Percentiles rank a stretch among this genome's conserved stretches.
These are phyloP conservation scores for Cytospora chrysosperma DNA, from an alignment of 2,329 filamentous ascomycete genomes.

Conservation along the genomic window DNA sequence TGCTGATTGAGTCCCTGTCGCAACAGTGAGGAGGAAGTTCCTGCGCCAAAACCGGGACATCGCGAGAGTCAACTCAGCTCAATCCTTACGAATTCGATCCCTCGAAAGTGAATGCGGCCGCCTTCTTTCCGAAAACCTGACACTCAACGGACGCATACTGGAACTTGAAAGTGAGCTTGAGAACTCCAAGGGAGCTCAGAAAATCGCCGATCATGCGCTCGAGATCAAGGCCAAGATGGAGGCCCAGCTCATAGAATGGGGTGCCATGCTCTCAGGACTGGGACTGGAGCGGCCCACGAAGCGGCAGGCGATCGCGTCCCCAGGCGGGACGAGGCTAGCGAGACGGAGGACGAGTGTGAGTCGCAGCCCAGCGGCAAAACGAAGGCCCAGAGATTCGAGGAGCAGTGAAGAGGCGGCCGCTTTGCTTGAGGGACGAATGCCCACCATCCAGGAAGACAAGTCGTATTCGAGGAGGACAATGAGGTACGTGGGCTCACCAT, in stretches of 20 bases:
- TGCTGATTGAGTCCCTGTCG: slow-evolving; percentile 21
- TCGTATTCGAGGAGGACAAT: slow-evolving; percentile 65
- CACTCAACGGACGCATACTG: slow-evolving; percentile 68
- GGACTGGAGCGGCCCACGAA: slow-evolving; percentile 59
- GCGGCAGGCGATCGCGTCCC: slow-evolving; percentile 37
- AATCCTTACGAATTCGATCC: slow-evolving; percentile 73
- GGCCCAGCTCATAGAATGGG: slow-evolving; percentile 69
- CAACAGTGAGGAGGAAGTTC: slow-evolving; percentile 72
- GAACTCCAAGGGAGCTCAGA: slow-evolving; percentile 57
- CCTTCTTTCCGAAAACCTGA: slow-evolving; percentile 76
- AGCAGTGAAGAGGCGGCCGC: slow-evolving; percentile 53
- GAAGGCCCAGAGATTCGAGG: slow-evolving; percentile 53
- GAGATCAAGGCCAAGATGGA: slow-evolving; percentile 71
- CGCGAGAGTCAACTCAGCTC: slow-evolving; percentile 73
- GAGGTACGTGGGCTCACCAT: slow-evolving; percentile 50
- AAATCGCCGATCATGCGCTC: slow-evolving; percentile 64
- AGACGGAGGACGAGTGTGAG: slow-evolving; percentile 44
- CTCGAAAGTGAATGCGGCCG: slow-evolving; percentile 74
- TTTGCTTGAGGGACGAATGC: slow-evolving; percentile 54
- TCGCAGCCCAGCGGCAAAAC: slow-evolving; percentile 54
- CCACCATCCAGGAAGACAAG: slow-evolving; percentile 70
- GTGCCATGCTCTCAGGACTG: slow-evolving; percentile 63
- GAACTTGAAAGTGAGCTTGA: slow-evolving; percentile 67
- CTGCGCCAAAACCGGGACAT: slow-evolving; percentile 83
- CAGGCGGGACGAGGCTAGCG: slow-evolving; percentile 40